Conservation (phyloP, 441 rosid genomes). For the Euphorbia schlechtendalii region DNA sequence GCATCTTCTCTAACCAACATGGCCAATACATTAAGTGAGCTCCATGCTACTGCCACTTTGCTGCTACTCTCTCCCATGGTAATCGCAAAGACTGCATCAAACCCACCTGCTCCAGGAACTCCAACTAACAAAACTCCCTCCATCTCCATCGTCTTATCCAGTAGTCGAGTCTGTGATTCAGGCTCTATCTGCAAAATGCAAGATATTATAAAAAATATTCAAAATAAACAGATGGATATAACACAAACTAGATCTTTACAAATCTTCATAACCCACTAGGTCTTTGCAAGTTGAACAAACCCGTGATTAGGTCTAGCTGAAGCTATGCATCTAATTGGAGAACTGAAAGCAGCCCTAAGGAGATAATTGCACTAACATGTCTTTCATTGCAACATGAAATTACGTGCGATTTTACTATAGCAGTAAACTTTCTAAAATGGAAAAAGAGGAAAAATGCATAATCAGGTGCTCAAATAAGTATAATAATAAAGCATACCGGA, state of each 20-base stretch:
- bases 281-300: too few relatives aligned
- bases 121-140: slow-evolving; percentile 93
- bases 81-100: slow-evolving; percentile 80
- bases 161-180: slow-evolving; percentile 63
- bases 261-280: not conserved
- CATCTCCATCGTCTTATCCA: slow-evolving; percentile 70
- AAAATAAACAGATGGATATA: slow-evolving; percentile 1
- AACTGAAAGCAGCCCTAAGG: slow-evolving; percentile 4
- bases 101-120: slow-evolving; percentile 99
- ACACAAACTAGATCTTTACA: slow-evolving; percentile 1
- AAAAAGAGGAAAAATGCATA: not conserved
- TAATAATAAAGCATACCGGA: slow-evolving; percentile 53
- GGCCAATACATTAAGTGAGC: slow-evolving; percentile 62
- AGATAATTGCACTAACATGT: not conserved
- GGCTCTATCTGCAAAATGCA: slow-evolving; percentile 76
- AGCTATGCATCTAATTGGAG: not conserved
- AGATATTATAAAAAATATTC: not conserved
- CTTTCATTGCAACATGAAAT: slow-evolving; percentile 2
- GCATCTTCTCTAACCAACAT: slow-evolving; percentile 92
- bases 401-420: not conserved
- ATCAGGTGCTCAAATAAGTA: slow-evolving; percentile 9
- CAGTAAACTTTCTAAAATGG: not conserved
- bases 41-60: slow-evolving; percentile 61
- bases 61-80: slow-evolving; percentile 61
- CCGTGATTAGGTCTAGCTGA: not conserved